Base-by-base conservation (phyloP, 352 stramenopile species). In the Phytophthora macrochlamydospora region DNA sequence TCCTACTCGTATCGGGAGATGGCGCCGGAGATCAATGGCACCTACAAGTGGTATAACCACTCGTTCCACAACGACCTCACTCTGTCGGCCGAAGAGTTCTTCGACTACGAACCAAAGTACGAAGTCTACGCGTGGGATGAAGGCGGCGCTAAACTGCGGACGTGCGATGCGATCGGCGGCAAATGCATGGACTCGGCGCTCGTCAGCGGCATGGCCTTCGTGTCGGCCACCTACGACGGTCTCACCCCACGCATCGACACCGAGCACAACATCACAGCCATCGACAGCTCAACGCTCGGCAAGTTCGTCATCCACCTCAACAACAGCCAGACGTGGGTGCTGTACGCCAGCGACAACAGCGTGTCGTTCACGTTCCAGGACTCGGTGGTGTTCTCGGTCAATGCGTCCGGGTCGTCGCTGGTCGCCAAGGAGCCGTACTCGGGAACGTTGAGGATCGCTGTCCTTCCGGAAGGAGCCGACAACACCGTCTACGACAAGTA, bases 321-420 rank as follows among this genome's bases (percentile, higher is more conserved):
- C 66, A 94, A 91, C 68, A 84, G 71, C 13, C 82, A 91, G 61
- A 89, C 72, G 33, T 94, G 86, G 86, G 79, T 94, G n/a, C 51
- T 94, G 35, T 94, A 89, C 56, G 59, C 81, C 1, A 86, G 72
- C 33, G 69, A 78, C 45, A 66, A 72, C 28, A 76, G 55, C 31
- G 61, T 73, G 4, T 79, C 62, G 4, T 76, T 89, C 43, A 76
- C 61, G n/a, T 55, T 84, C 32, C 75, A 87, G 46, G 38, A 72
- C 3, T 65, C 57, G 40, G 66, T 74, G 30, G 45, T 61, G 13
- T 73, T 77, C 50, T 84, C 67, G 2, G 56, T 81, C 14, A 80
- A 90, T 31, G 57, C 54, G 4, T 60, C 71, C 4, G 62, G 62
- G 3, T 79, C 69, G 14, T 84, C 79, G 0, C 56, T 92, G 3